Conservation (phyloP, 164 flowering plant species). For the Umbellularia californica region DNA sequence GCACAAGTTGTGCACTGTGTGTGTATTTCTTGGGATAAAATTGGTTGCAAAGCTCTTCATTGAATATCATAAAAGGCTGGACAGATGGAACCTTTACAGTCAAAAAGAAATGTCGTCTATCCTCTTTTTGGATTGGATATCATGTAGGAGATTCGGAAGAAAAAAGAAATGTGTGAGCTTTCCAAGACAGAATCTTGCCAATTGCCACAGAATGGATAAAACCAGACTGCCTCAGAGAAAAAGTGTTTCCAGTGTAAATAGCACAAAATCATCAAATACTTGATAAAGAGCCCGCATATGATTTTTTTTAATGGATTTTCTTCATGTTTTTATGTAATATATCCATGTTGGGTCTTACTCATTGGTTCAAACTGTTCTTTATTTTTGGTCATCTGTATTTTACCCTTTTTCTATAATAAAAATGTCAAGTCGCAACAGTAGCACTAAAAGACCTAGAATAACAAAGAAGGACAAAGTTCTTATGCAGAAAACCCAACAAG, state of each 20-base stretch:
- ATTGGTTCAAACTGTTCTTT: background rate
- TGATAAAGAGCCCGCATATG: background rate
- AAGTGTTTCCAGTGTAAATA: too few relatives aligned
- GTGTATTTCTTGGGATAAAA: background rate
- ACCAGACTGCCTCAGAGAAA: background rate
- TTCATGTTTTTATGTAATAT: background rate
- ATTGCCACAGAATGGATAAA: background rate
- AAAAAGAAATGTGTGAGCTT: background rate
- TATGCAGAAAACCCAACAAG: background rate
- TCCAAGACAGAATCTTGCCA: background rate
- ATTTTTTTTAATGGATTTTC: background rate
- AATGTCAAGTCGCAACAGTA: background rate
- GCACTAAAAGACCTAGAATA: background rate
- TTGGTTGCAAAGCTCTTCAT: background rate
- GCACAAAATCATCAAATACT: background rate
- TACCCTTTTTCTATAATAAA: background rate
- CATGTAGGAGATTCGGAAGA: background rate
- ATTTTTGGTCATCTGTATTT: background rate
- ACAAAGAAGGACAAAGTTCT: background rate
- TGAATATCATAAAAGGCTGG: background rate
- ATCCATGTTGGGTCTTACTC: background rate
- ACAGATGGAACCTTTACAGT: background rate
- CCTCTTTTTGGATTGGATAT: too few relatives aligned
- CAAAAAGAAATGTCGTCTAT: too few relatives aligned
- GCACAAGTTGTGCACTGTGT: too few relatives aligned